These are phyloP conservation scores for Wickerhamiella allomyrinae DNA, from an alignment of 805 yeast genomes.

Conservation along the genomic window DNA sequence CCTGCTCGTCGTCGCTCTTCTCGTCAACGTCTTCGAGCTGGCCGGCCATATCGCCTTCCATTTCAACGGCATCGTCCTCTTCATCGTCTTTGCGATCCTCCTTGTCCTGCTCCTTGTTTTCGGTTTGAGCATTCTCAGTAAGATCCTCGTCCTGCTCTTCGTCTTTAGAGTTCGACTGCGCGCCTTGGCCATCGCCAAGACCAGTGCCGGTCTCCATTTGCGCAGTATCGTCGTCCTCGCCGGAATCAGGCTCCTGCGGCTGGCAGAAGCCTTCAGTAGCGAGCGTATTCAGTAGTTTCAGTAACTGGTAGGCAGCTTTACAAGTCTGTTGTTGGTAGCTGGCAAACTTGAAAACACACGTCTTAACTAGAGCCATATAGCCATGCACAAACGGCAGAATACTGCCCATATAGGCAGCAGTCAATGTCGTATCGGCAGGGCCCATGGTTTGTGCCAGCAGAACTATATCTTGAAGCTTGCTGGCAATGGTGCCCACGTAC, in stretches of 20 bases:
- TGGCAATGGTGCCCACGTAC: conserved; percentile 28
- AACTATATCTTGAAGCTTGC: conserved; percentile 17
- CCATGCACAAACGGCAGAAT: conserved; percentile 49
- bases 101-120: conserved; percentile 44
- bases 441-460: conserved; percentile 9
- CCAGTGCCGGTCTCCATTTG: conserved; percentile 78
- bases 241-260: conserved; percentile 63
- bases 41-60: conserved; percentile 97
- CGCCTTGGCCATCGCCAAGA: conserved; percentile 87
- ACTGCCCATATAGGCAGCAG: conserved; percentile 27
- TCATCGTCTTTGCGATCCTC: conserved; percentile 34
- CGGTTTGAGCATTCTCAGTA: conserved; percentile 53
- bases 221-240: conserved; percentile 35
- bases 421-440: conserved; percentile 22
- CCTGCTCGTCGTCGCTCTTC: conserved; percentile 35
- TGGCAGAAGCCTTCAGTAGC: conserved; percentile 82
- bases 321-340: conserved; percentile 39
- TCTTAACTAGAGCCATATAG: conserved; percentile 37
- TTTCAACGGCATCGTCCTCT: conserved; percentile 79
- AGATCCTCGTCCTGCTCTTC: conserved; percentile 87
- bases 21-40: conserved; percentile 62
- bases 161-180: conserved; percentile 51
- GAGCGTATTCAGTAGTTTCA: conserved; percentile 41
- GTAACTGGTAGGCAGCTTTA: conserved; percentile 46
- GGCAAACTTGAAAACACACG: conserved; percentile 33